These are phyloP conservation scores for Nakazawaea molendinolei DNA, from an alignment of 805 yeast genomes.

Conservation along the genomic window DNA sequence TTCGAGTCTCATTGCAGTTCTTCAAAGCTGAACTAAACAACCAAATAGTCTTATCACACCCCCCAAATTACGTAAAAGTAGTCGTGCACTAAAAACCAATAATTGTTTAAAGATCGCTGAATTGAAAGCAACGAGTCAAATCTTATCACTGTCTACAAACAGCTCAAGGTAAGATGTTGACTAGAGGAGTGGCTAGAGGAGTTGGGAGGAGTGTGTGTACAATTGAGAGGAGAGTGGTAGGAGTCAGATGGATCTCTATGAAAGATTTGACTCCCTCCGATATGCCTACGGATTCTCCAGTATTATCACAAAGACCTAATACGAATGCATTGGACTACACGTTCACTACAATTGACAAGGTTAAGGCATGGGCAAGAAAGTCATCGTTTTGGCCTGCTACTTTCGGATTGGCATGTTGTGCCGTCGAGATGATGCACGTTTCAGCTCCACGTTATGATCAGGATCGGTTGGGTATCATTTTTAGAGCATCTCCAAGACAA, in stretches of 20 bases:
- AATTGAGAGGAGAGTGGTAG: background rate
- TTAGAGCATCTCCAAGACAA: slow-evolving; percentile 91
- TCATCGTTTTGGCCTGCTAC: slow-evolving; percentile 93
- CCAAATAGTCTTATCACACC: too few relatives aligned
- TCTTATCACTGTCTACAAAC: background rate
- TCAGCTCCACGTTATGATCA: slow-evolving; percentile 90
- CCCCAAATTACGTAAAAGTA: too few relatives aligned
- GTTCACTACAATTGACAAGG: slow-evolving; percentile 71
- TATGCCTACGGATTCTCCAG: slow-evolving; percentile 63
- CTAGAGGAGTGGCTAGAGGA: background rate
- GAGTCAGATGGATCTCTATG: slow-evolving; percentile 11
- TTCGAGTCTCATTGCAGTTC: too few relatives aligned
- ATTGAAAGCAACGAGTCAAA: background rate
- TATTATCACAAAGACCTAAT: slow-evolving; percentile 57
- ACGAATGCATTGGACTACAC: slow-evolving; percentile 69
- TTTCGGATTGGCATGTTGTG: slow-evolving; percentile 89
- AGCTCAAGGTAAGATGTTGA: background rate
- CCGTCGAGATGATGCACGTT: slow-evolving; percentile 93
- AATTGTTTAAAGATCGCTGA: background rate
- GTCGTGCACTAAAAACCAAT: too few relatives aligned
- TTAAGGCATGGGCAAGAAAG: slow-evolving; percentile 88
- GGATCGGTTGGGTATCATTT: slow-evolving; percentile 86
- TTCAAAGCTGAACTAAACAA: too few relatives aligned
- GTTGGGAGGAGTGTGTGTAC: background rate
- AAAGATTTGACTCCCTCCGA: slow-evolving; percentile 37